Percentiles rank a stretch among this genome's conserved stretches.
These are phyloP conservation scores for Pichia kluyveri DNA, from an alignment of 805 yeast genomes.

Conservation along the genomic window DNA sequence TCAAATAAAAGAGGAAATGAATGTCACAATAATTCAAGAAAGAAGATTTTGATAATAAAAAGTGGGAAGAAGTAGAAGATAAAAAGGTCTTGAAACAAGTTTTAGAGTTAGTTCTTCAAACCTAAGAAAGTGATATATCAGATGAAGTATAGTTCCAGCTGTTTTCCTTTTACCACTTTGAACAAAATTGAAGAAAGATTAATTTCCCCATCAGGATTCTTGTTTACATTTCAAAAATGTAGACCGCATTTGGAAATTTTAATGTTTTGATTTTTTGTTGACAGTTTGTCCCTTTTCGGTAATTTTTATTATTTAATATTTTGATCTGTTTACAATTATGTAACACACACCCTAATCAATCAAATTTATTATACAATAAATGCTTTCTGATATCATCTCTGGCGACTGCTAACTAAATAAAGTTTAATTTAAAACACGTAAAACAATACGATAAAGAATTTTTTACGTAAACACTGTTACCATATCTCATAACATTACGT, in stretches of 20 bases:
- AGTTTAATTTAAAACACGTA: too few species aligned
- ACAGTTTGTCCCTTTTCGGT: too few species aligned
- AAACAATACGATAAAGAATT: too few species aligned
- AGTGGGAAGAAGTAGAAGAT: neutral
- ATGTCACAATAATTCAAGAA: neutral
- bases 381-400: too few species aligned
- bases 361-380: too few species aligned
- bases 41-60: neutral
- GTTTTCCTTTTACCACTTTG: slow-evolving; percentile 7
- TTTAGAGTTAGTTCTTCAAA: neutral
- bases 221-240: neutral
- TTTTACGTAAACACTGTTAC: too few species aligned
- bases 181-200: neutral
- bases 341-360: too few species aligned
- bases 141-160: neutral
- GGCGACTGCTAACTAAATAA: too few species aligned
- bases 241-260: neutral
- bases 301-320: neutral
- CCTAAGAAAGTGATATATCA: neutral
- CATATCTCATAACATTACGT: too few species aligned
- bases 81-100: neutral
- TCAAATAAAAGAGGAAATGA: neutral
- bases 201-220: neutral
- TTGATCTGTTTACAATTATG: too few species aligned
- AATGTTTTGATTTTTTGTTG: neutral